Conservation (phyloP, 2,329 filamentous ascomycete genomes). For the Clathrospora elynae region DNA sequence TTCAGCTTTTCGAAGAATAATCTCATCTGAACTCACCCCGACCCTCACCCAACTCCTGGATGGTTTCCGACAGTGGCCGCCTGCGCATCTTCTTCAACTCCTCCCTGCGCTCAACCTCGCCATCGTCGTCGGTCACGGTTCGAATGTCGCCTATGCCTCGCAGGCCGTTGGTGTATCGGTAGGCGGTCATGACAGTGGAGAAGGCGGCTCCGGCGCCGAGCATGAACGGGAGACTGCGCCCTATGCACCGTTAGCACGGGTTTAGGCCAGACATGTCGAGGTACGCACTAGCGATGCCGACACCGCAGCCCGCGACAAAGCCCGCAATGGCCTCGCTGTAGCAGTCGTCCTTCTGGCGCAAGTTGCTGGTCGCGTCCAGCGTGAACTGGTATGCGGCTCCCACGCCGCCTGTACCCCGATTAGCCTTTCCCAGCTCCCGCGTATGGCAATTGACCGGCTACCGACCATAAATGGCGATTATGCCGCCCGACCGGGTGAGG, state of each 20-base stretch:
- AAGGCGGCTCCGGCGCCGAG: constrained; percentile 69
- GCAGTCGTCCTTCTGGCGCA: constrained; percentile 81
- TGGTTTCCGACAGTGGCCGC: constrained; percentile 76
- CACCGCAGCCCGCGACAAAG: constrained; percentile 72
- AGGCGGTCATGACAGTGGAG: constrained; percentile 64
- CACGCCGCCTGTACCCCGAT: constrained; percentile 64
- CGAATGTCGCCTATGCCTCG: constrained; percentile 55
- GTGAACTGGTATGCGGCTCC: constrained; percentile 80
- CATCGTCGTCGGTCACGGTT: constrained; percentile 65
- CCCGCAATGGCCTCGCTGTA: constrained; percentile 77
- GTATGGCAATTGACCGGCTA: constrained; percentile 4
- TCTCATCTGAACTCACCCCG: constrained; percentile 65
- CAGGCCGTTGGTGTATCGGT: constrained; percentile 69
- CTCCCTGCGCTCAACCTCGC: constrained; percentile 79
- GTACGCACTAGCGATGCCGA: constrained; percentile 74
- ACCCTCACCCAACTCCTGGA: constrained; percentile 82
- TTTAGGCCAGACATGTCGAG: background rate
- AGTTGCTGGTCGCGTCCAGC: constrained; percentile 76
- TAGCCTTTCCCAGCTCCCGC: constrained; percentile 21
- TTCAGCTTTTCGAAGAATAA: constrained; percentile 3
- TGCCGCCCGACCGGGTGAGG: constrained; percentile 77
- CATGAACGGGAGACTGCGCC: constrained; percentile 70
- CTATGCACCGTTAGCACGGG: constrained; percentile 47
- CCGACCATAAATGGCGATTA: constrained; percentile 71
- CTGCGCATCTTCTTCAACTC: constrained; percentile 73